phyloP scores from a whole-genome alignment of 306 rosid species.

The Prunus dulcis region DNA sequence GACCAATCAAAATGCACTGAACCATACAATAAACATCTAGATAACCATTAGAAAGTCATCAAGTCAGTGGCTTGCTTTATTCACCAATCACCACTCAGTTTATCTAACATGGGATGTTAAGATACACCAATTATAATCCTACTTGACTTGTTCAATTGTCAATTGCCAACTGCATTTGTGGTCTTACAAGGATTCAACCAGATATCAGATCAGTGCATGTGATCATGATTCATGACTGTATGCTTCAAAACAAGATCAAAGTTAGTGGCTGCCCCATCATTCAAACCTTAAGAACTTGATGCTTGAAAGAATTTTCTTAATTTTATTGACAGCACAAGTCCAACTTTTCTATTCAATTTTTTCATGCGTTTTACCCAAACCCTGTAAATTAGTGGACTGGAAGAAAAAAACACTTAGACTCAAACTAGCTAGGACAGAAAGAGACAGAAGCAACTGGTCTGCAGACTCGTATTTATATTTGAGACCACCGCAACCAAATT shows the following conservation, averaged over 20 bases:
- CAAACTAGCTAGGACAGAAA: too few species aligned
- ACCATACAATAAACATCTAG: background rate
- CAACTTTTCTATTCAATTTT: background rate
- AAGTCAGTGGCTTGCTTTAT: background rate
- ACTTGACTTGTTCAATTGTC: background rate
- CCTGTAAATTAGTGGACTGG: background rate
- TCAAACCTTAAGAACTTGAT: background rate
- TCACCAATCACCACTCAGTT: background rate
- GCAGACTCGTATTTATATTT: background rate
- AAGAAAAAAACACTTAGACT: background rate
- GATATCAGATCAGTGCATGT: background rate
- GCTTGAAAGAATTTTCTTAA: background rate
- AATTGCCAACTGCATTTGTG: background rate
- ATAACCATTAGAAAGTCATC: background rate
- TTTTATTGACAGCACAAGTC: background rate
- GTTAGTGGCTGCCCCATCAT: background rate
- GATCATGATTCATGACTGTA: background rate
- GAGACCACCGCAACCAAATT: too few species aligned
- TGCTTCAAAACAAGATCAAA: background rate
- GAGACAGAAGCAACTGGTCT: background rate
- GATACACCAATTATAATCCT: too few species aligned
- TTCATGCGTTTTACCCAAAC: background rate
- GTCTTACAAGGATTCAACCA: background rate
- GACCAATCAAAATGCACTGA: background rate
- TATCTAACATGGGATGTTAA: background rate